Conservation (phyloP, 768 basidiomycete genomes). For the Macrocybe gigantea region DNA sequence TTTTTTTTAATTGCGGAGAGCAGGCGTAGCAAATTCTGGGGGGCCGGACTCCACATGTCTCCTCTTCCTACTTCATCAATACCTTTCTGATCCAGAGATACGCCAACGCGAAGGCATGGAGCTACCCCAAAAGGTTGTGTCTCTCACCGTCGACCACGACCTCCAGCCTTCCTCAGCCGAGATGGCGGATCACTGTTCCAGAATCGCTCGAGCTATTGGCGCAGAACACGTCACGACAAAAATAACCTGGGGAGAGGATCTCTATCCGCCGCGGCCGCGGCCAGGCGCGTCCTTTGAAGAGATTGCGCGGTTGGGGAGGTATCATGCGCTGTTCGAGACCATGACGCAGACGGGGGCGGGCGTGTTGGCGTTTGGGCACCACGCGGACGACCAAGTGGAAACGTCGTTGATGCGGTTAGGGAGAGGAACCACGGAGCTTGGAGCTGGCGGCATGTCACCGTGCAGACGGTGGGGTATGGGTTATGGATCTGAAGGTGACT, state of each 20-base stretch:
- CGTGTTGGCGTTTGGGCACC: constrained; percentile 65
- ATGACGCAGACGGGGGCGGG: constrained; percentile 23
- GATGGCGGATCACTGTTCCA: constrained; percentile 49
- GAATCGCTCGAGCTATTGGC: constrained; percentile 35
- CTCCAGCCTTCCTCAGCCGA: constrained; percentile 50
- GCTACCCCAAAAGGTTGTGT: constrained; percentile 31
- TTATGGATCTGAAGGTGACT: constrained; percentile 15
- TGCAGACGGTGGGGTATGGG: constrained; percentile 82
- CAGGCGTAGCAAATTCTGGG: constrained; percentile 76
- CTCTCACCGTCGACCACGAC: constrained; percentile 66
- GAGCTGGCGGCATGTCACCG: constrained; percentile 63
- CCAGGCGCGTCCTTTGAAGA: constrained; percentile 42
- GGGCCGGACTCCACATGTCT: constrained; percentile 82
- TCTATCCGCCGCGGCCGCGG: constrained; percentile 44
- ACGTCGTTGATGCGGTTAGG: constrained; percentile 69
- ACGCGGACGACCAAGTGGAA: constrained; percentile 81
- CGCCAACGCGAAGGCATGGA: neutral
- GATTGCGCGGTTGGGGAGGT: constrained; percentile 54
- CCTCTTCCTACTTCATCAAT: constrained; percentile 55
- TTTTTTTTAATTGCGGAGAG: neutral
- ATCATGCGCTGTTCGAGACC: constrained; percentile 39
- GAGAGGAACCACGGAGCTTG: constrained; percentile 47
- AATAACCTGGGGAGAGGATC: constrained; percentile 53
- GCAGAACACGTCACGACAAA: constrained; percentile 39
- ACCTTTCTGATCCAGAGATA: constrained; percentile 22